Conservation (phyloP, 2,329 filamentous ascomycete species). For the Aspergillus jensenii region DNA sequence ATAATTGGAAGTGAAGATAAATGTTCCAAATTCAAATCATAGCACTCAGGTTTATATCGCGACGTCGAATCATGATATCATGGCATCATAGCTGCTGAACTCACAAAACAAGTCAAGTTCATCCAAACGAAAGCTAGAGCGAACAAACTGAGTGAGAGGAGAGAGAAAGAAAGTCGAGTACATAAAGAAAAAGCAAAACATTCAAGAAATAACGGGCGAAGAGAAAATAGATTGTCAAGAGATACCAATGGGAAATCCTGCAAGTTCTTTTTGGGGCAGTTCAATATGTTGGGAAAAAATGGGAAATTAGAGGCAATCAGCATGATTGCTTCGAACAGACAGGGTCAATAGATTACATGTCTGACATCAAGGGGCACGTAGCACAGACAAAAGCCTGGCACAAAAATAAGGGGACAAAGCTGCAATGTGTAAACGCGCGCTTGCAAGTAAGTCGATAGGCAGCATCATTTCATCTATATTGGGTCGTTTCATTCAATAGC, state of each 20-base stretch:
- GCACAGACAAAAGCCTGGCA: background rate
- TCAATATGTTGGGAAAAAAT: conserved; percentile 9
- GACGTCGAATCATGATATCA: conserved; percentile 10
- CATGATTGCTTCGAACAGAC: conserved; percentile 7
- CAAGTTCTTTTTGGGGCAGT: background rate
- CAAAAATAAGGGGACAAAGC: conserved; percentile 1
- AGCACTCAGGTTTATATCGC: conserved; percentile 9
- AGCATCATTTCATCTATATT: conserved; percentile 21
- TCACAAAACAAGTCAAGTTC: background rate
- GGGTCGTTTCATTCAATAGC: conserved; percentile 24
- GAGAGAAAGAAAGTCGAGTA: background rate
- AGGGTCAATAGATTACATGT: background rate
- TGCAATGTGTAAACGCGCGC: conserved; percentile 14
- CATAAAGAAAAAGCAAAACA: background rate
- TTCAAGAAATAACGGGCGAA: background rate
- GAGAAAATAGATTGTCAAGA: conserved; percentile 5
- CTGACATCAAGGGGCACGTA: conserved; percentile 3
- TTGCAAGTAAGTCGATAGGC: conserved; percentile 17
- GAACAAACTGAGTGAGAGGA: background rate
- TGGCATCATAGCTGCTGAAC: conserved; percentile 11
- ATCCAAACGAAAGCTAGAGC: background rate
- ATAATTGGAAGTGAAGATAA: background rate
- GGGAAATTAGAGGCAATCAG: conserved; percentile 13
- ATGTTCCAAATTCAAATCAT: conserved; percentile 7
- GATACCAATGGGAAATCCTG: conserved; percentile 1